These are phyloP conservation scores for Metschnikowia sp. DNA, from an alignment of 805 yeast genomes.

Conservation along the genomic window DNA sequence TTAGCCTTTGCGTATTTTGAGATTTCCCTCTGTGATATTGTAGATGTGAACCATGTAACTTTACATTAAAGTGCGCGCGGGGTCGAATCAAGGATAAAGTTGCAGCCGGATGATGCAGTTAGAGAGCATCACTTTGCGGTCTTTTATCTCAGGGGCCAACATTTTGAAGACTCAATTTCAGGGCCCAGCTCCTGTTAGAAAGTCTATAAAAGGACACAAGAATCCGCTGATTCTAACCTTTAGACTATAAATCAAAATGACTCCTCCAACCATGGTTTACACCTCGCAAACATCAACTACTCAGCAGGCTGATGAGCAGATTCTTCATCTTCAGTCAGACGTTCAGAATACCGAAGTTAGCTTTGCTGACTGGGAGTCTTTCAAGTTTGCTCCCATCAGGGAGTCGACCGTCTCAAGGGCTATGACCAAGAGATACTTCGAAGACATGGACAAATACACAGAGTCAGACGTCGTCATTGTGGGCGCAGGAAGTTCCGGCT, in stretches of 20 bases:
- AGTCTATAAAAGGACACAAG: background rate
- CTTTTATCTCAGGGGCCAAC: background rate
- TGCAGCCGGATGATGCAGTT: too few relatives aligned
- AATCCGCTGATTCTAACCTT: background rate
- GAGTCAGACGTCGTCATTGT: constrained; percentile 72
- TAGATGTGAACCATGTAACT: too few relatives aligned
- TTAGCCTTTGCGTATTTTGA: too few relatives aligned
- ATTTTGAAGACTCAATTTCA: too few relatives aligned
- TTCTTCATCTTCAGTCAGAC: constrained; percentile 15
- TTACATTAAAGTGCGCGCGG: too few relatives aligned
- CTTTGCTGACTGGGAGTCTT: constrained; percentile 63
- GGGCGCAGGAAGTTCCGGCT: constrained; percentile 78
- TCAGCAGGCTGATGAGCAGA: constrained; percentile 1
- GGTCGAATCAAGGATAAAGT: too few relatives aligned
- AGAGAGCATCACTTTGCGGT: too few relatives aligned
- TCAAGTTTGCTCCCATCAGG: constrained; percentile 67
- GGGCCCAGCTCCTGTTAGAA: too few relatives aligned
- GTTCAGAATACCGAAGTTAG: constrained; percentile 22
- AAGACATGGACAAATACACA: constrained; percentile 68
- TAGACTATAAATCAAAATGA: background rate
- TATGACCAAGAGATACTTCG: constrained; percentile 71
- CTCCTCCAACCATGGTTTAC: constrained; percentile 16
- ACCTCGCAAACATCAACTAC: constrained; percentile 17
- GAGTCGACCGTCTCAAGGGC: constrained; percentile 80
- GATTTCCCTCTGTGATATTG: too few relatives aligned